These are phyloP conservation scores for Clarkia xantiana DNA, from an alignment of 345 rosid species.

Conservation along the genomic window DNA sequence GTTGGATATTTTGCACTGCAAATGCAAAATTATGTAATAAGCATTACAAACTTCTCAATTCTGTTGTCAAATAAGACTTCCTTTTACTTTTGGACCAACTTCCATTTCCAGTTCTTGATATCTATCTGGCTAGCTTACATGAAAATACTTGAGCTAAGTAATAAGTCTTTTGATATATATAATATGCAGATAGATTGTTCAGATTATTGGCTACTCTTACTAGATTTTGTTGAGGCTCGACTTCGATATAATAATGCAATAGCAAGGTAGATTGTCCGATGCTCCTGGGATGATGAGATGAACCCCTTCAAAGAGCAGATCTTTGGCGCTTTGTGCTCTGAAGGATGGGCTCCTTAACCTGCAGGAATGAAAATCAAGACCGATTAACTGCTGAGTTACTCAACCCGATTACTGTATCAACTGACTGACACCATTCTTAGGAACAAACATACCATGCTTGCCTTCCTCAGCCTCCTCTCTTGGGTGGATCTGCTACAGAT, in stretches of 20 bases:
- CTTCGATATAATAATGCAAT: too few relatives aligned
- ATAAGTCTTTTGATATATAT: too few relatives aligned
- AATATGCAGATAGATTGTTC: too few relatives aligned
- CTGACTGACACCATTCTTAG: too few relatives aligned
- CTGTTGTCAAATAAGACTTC: slow-evolving; percentile 1
- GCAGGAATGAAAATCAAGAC: slow-evolving; percentile 2
- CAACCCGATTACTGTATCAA: neutral
- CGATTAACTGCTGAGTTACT: neutral
- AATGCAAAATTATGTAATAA: neutral
- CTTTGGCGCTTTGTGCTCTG: slow-evolving; percentile 64
- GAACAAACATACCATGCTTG: slow-evolving; percentile 54
- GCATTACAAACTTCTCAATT: neutral
- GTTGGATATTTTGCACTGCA: neutral
- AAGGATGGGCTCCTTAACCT: slow-evolving; percentile 94
- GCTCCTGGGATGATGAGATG: too few relatives aligned
- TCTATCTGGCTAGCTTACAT: too few relatives aligned
- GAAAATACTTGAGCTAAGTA: too few relatives aligned
- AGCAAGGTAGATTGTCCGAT: neutral
- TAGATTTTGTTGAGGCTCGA: too few relatives aligned
- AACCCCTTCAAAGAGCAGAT: slow-evolving; percentile 18
- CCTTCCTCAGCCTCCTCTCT: slow-evolving; percentile 53
- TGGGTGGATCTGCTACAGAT: slow-evolving; percentile 43
- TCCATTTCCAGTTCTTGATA: neutral
- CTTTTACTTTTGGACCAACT: neutral
- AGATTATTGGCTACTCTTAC: too few relatives aligned